These are phyloP conservation scores for Ananas comosus DNA, from an alignment of 176 grass and related monocot species.

Conservation along the genomic window DNA sequence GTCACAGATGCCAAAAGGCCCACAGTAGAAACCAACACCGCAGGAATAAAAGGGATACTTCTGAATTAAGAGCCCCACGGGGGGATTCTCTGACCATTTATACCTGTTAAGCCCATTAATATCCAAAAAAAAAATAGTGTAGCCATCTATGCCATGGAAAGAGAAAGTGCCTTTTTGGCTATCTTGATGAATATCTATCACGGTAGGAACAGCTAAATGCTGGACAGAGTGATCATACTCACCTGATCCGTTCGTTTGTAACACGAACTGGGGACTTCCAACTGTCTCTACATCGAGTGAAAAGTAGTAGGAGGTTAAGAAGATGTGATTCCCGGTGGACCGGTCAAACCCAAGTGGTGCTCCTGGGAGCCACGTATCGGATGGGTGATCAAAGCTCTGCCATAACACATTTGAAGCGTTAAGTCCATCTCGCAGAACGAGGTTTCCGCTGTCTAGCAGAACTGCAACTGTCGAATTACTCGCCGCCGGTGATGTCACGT, in stretches of 20 bases:
- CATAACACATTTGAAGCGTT: slow-evolving; percentile 26
- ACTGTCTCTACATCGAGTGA: too few species aligned
- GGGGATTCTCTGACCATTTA: slow-evolving; percentile 29
- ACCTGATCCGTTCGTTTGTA: too few species aligned
- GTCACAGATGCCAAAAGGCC: slow-evolving; percentile 37
- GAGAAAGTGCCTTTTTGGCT: too few species aligned
- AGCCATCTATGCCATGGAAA: too few species aligned
- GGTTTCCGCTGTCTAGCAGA: slow-evolving; percentile 47
- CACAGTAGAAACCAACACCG: slow-evolving; percentile 42
- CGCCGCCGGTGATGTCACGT: slow-evolving; percentile 16
- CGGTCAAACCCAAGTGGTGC: slow-evolving; percentile 44
- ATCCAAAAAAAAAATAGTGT: slow-evolving; percentile 18
- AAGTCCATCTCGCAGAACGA: slow-evolving; percentile 20
- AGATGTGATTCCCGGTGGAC: slow-evolving; percentile 38
- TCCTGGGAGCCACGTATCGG: slow-evolving; percentile 39
- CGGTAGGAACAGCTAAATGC: too few species aligned
- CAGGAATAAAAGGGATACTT: slow-evolving; percentile 29
- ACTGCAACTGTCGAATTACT: slow-evolving; percentile 38
- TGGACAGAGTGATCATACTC: too few species aligned
- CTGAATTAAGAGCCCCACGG: too few species aligned
- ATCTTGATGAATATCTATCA: too few species aligned
- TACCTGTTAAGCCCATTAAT: slow-evolving; percentile 3
- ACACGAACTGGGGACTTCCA: too few species aligned
- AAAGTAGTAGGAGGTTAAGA: not conserved
- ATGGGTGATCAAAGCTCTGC: slow-evolving; percentile 40